phyloP scores from a whole-genome alignment of 2,329 filamentous ascomycete genomes.

The Verticillium nonalfalfae region DNA sequence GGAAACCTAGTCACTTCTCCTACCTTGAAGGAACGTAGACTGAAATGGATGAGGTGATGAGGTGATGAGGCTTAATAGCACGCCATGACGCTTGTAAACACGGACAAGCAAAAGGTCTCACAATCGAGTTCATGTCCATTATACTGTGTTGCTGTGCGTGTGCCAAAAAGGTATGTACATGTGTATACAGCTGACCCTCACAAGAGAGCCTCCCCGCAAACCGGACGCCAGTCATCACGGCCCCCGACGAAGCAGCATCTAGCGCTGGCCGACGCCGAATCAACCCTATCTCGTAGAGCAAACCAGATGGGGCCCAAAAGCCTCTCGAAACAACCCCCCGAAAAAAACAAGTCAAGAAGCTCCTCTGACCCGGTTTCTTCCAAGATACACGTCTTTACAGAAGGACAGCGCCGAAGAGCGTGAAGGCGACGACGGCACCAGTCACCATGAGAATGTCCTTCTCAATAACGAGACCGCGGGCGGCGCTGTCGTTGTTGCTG shows the following conservation, averaged over 20 bases:
- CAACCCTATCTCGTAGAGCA: not conserved
- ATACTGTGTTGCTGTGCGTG: not conserved
- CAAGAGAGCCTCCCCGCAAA: not conserved
- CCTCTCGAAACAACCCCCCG: no score
- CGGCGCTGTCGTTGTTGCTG: constrained; percentile 21
- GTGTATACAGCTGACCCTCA: not conserved
- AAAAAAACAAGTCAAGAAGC: not conserved
- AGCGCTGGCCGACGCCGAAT: not conserved
- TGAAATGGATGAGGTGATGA: not conserved
- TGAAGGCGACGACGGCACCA: constrained; percentile 25
- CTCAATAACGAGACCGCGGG: constrained; percentile 18
- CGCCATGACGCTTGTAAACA: no score
- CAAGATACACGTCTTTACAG: constrained; percentile 21
- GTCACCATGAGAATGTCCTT: constrained; percentile 26
- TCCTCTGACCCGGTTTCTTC: not conserved
- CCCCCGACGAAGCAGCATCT: not conserved
- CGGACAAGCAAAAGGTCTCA: not conserved
- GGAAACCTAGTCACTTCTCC: no score
- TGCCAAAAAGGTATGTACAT: not conserved
- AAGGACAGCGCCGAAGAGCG: constrained; percentile 30
- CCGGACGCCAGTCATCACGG: not conserved
- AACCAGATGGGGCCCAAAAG: not conserved
- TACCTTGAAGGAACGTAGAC: no score
- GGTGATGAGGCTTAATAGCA: not conserved
- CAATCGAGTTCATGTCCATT: not conserved